Evolutionary conservation across 768 basidiomycete genomes (phyloP), one percentile per base, ranked within the genome.

Genomic region (Saitozyma sp.): DNA sequence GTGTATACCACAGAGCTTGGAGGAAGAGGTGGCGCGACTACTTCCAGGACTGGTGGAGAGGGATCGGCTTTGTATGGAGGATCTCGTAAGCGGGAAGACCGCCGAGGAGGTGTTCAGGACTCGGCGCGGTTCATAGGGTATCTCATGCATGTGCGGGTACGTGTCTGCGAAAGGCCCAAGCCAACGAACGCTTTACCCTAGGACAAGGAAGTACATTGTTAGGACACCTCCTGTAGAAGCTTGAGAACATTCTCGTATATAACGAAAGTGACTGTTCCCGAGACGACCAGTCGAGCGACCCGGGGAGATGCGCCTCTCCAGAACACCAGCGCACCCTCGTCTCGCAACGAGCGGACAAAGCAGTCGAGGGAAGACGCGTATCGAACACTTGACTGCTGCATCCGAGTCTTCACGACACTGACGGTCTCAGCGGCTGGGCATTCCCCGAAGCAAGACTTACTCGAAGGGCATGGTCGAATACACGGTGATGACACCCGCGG

Each of bases 251-350:
- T 54, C 51, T 63, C 62, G 41, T 58, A 63, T 39, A 63, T 50
- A 7, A 59, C 40, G 20, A 59, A 63, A 19, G 42, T 63, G 8
- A 63, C 51, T 7, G 37, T 54, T 7, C 62, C 62, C n/a, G 50
- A 53, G 4, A 63, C 37, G 10, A 49, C 29, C 13, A 63, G 50
- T 9, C 62, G 40, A 9, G 58, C 40, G 8, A 63, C 62, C 8
- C 62, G 50, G 17, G 62, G 62, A 3, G 57, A 58, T 14, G 62
- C 40, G 6, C 62, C 62, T 14, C 42, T 20, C 62, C 62, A 63
- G 57, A 63, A 63, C 10, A 56, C 58, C 50, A 52, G 17, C 0
- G 50, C 38, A 3, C 62, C 62, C n/a, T 63, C 62, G 13, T 17
- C 39, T 39, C 54, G 13, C 40, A 55, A 8, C 9, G 60, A 45